These are phyloP conservation scores for Rhizopus delemar DNA, from an alignment of 371 early-diverging fungal genomes.

Conservation along the genomic window DNA sequence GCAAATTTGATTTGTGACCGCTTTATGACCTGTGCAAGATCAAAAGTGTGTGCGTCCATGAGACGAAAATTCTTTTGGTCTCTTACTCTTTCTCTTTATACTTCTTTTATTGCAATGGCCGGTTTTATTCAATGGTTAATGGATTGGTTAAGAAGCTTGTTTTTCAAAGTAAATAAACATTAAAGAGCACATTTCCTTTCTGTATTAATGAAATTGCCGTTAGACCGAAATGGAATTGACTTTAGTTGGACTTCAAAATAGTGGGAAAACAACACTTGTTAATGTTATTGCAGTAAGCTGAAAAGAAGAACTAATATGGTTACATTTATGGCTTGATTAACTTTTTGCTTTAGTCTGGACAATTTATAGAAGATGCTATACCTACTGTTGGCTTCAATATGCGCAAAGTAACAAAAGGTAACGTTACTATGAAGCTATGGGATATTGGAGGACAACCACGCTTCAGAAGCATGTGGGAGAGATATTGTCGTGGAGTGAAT, in stretches of 20 bases:
- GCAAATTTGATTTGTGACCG: no score
- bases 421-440: slow-evolving; percentile 98
- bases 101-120: slow-evolving; percentile 39
- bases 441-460: slow-evolving; percentile 98
- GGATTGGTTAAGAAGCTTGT: slow-evolving; percentile 91
- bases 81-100: neutral
- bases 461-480: slow-evolving; percentile 97
- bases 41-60: no score
- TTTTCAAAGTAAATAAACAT: slow-evolving; percentile 77
- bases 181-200: neutral
- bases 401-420: slow-evolving; percentile 92
- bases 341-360: slow-evolving; percentile 69
- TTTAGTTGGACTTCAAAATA: slow-evolving; percentile 95
- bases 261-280: slow-evolving; percentile 97
- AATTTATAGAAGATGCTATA: slow-evolving; percentile 95
- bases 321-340: neutral
- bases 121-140: slow-evolving; percentile 72
- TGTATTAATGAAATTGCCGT: neutral
- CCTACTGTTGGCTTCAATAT: slow-evolving; percentile 99
- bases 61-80: no score
- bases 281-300: slow-evolving; percentile 93
- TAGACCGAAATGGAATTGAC: slow-evolving; percentile 59
- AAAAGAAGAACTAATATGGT: neutral
- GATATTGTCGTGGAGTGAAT: slow-evolving; percentile 94
- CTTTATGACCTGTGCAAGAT: no score